Evolutionary conservation across 495 filamentous ascomycete species (phyloP), one percentile per base, ranked within the genome.

Genomic region (Xylaria nigripes): DNA sequence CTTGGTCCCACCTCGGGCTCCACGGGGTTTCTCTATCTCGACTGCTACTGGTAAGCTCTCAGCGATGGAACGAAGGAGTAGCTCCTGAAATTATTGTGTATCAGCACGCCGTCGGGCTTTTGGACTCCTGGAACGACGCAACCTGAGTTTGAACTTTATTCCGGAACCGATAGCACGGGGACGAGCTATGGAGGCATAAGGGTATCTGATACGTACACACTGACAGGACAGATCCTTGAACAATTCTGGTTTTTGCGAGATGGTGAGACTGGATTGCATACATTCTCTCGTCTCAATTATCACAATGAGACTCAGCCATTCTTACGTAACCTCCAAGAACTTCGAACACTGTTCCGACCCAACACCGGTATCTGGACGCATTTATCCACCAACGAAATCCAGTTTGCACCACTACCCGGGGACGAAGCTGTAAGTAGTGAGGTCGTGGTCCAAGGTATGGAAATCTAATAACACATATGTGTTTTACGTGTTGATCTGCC

Each of bases 191-290:
- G 70, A 7, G 75, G 77, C 3, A 70, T 79, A 25, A 68, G 75
- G 36, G 66, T 81, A 58, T 76, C 67, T 15, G 76, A 81, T 41
- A 75, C 69, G 2, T 80, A 81, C 50, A 71, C 72, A 7, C 68
- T 70, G 0, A 75, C 69, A 2, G 72, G 77, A 6, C 76, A 79
- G 50, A 57, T 70, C 8, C 71, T 82, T 51, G 71, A 81, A 45
- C 80, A 81, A 47, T 79, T 77, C 61, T 81, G 74, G 78, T 80
- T 80, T 48, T 66, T 81, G 13, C 64, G 77, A 15, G 76, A 80
- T 30, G 74, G 73, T 9, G 78, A 81, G 54, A 81, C 79, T 0
- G 78, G 79, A 2, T 55, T 81, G 24, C 76, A 80, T 49, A 77
- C 73, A 24, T 82, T 80, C 61, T 77, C 71, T 42, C 72, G 78